phyloP scores from a whole-genome alignment of 495 filamentous ascomycete genomes.

The Sordaria brevicollis region DNA sequence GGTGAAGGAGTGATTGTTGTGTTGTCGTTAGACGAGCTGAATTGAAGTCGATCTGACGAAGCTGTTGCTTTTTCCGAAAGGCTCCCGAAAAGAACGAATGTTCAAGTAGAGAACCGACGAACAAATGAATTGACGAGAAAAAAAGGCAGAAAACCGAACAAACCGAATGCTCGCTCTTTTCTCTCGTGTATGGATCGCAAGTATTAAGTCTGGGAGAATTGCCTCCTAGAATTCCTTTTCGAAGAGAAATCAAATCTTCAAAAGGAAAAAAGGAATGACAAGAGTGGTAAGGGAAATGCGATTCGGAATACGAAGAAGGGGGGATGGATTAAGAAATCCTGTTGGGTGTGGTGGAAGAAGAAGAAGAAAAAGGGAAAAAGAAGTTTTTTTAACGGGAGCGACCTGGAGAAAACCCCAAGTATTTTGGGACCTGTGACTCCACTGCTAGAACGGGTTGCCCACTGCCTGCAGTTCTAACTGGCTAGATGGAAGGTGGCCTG shows the following conservation, averaged over 20 bases:
- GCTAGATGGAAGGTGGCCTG: background rate
- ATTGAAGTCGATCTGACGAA: background rate
- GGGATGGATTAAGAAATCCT: slow-evolving; percentile 29
- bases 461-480: background rate
- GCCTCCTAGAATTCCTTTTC: slow-evolving; percentile 28
- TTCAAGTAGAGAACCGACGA: slow-evolving; percentile 24
- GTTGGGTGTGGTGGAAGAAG: slow-evolving; percentile 10
- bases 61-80: slow-evolving; percentile 6
- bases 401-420: slow-evolving; percentile 20
- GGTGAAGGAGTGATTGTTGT: slow-evolving; percentile 3
- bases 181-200: slow-evolving; percentile 7
- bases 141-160: slow-evolving; percentile 12
- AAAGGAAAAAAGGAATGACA: slow-evolving; percentile 30
- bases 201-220: slow-evolving; percentile 23
- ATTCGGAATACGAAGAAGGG: background rate
- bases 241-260: slow-evolving; percentile 28
- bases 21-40: slow-evolving; percentile 3
- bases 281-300: slow-evolving; percentile 13
- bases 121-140: slow-evolving; percentile 8
- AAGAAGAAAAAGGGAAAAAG: slow-evolving; percentile 12
- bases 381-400: slow-evolving; percentile 23
- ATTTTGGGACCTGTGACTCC: slow-evolving; percentile 19
- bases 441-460: background rate
- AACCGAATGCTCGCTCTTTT: slow-evolving; percentile 1
- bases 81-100: slow-evolving; percentile 33